Evolutionary conservation across 768 basidiomycete genomes (phyloP).

Genomic region (Termitomyces sp.): DNA sequence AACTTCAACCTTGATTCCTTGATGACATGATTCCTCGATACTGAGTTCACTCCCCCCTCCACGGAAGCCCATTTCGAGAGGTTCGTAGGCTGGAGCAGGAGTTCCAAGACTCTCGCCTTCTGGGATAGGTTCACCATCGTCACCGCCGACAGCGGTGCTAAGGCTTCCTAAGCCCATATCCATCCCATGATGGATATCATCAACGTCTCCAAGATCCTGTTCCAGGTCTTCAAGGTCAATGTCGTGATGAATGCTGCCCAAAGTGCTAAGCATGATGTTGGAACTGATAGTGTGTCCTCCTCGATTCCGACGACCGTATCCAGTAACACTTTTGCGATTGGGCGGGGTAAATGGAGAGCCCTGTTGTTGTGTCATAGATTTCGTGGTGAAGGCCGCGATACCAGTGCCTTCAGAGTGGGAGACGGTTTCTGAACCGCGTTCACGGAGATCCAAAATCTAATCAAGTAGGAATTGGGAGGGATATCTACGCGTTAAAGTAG

Average conservation of each 20-base stretch:
- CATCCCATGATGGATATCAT: conserved; percentile 52
- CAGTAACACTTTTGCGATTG: conserved; percentile 38
- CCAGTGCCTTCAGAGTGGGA: conserved; percentile 72
- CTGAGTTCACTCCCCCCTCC: conserved; percentile 12
- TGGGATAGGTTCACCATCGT: conserved; percentile 47
- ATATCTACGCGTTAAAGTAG: conserved; percentile 3
- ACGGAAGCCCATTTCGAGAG: conserved; percentile 46
- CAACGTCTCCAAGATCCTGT: conserved; percentile 53
- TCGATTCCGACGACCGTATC: conserved; percentile 32
- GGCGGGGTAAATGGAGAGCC: conserved; percentile 53
- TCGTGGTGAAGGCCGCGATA: conserved; percentile 62
- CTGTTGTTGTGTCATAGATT: conserved; percentile 53
- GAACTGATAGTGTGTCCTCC: conserved; percentile 53
- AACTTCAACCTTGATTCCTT: conserved; percentile 54
- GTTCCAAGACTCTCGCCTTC: conserved; percentile 39
- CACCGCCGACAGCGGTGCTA: conserved; percentile 48
- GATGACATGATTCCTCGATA: neutral
- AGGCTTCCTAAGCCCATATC: conserved; percentile 49
- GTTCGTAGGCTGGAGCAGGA: conserved; percentile 53
- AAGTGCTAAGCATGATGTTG: conserved; percentile 59
- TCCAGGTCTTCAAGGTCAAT: conserved; percentile 45
- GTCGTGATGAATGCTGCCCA: conserved; percentile 56
- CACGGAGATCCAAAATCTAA: conserved; percentile 78
- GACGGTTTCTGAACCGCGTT: conserved; percentile 77
- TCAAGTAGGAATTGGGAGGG: neutral